phyloP scores from a whole-genome alignment of 441 rosid genomes.

The Populus hybrid region DNA sequence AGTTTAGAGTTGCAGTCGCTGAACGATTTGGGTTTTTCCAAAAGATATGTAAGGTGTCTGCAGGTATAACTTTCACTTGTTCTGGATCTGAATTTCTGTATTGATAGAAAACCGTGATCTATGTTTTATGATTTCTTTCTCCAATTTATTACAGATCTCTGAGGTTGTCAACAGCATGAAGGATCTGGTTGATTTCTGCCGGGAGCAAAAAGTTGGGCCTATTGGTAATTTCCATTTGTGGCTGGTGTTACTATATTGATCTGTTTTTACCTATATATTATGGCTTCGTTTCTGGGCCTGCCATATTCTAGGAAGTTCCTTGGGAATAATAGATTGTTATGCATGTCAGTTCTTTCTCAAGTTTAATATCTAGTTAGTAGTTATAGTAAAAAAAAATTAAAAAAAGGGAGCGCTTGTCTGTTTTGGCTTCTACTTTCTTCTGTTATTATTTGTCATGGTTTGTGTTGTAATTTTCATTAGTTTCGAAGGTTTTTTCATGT shows the following conservation, averaged over 20 bases:
- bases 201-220: constrained; percentile 80
- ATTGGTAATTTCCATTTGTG: constrained; percentile 50
- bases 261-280: not conserved
- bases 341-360: too few relatives aligned
- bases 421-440: not conserved
- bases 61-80: constrained; percentile 50
- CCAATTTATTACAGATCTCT: constrained; percentile 58
- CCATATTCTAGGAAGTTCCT: not conserved
- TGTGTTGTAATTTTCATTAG: too few relatives aligned
- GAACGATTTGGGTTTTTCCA: constrained; percentile 93
- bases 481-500: too few relatives aligned
- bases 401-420: not conserved
- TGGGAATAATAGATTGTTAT: not conserved
- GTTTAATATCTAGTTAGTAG: not conserved
- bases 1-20: constrained; percentile 87
- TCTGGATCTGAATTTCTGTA: constrained; percentile 9
- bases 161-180: constrained; percentile 99
- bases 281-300: not conserved
- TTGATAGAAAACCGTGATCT: not conserved
- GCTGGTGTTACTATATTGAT: not conserved
- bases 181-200: constrained; percentile 88
- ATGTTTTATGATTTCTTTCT: constrained; percentile 11
- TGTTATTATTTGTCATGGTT: too few relatives aligned
- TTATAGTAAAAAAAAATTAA: too few relatives aligned
- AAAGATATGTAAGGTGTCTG: constrained; percentile 93